Evolutionary conservation across 225 moss, liverwort and hornwort genomes (phyloP).

Genomic region (Climacium dendroides): DNA sequence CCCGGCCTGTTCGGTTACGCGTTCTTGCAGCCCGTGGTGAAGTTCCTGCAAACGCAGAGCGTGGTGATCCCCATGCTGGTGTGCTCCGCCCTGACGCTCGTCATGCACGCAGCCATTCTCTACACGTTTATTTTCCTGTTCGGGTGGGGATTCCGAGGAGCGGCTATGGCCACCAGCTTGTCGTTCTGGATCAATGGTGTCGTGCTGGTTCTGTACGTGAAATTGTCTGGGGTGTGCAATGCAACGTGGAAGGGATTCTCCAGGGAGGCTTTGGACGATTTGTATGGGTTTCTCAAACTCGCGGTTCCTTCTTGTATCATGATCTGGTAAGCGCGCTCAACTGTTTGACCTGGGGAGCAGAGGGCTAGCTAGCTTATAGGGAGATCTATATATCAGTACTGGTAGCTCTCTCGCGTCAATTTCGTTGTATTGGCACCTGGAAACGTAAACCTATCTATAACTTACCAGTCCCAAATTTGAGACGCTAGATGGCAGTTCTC

Average conservation of each 20-base stretch:
- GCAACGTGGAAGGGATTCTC: slow-evolving; percentile 41
- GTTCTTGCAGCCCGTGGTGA: slow-evolving; percentile 51
- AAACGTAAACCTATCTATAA: neutral
- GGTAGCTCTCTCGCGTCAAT: neutral
- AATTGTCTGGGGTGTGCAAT: slow-evolving; percentile 13
- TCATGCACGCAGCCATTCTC: neutral
- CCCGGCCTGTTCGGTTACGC: slow-evolving; percentile 70
- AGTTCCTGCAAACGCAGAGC: slow-evolving; percentile 55
- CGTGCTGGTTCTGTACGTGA: slow-evolving; percentile 13
- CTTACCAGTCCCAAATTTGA: too few relatives aligned
- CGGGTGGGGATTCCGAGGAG: slow-evolving; percentile 21
- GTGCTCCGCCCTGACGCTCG: slow-evolving; percentile 18
- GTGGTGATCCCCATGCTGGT: slow-evolving; percentile 48
- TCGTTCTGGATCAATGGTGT: slow-evolving; percentile 21
- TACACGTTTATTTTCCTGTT: slow-evolving; percentile 12
- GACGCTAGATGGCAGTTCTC: too few relatives aligned
- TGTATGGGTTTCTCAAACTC: slow-evolving; percentile 29
- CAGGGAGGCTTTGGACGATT: slow-evolving; percentile 13
- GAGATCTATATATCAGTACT: neutral
- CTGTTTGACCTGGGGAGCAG: neutral
- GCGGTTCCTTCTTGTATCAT: slow-evolving; percentile 58
- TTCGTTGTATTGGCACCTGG: neutral
- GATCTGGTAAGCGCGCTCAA: slow-evolving; percentile 37
- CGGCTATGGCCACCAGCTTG: slow-evolving; percentile 24
- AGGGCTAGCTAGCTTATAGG: too few relatives aligned